These are phyloP conservation scores for Reutealis trisperma DNA, from an alignment of 345 rosid genomes.

Conservation along the genomic window DNA sequence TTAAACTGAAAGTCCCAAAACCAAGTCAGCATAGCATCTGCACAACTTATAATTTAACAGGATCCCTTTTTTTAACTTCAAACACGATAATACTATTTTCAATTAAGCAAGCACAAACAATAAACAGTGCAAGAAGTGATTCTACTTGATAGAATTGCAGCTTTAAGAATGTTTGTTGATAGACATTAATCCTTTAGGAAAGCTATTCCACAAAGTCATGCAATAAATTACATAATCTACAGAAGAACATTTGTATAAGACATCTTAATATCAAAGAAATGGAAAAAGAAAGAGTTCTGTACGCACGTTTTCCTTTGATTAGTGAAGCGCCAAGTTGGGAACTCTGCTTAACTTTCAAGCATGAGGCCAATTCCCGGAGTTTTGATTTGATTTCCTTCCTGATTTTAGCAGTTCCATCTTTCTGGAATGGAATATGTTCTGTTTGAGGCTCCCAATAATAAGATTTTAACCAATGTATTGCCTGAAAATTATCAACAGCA, in stretches of 20 bases:
- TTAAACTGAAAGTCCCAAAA: not conserved
- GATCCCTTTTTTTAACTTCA: not conserved
- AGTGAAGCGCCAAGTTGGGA: constrained; percentile 41
- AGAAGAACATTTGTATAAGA: not conserved
- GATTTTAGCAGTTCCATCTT: constrained; percentile 48
- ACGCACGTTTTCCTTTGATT: constrained; percentile 48
- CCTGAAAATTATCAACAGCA: constrained; percentile 46
- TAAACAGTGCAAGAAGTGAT: not conserved
- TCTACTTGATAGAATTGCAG: not conserved
- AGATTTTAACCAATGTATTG: constrained; percentile 79
- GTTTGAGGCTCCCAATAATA: constrained; percentile 86
- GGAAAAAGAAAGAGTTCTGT: constrained; percentile 1
- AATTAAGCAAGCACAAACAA: not conserved
- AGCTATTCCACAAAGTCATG: not conserved
- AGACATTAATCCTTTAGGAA: not conserved
- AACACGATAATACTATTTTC: not conserved
- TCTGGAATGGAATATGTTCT: constrained; percentile 53
- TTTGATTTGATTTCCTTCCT: constrained; percentile 65
- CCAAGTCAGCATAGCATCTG: not conserved
- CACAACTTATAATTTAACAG: not conserved
- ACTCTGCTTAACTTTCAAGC: constrained; percentile 43
- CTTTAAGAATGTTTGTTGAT: not conserved
- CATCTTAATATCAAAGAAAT: not conserved
- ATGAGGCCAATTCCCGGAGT: constrained; percentile 55
- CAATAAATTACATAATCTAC: not conserved